Evolutionary conservation across 345 rosid genomes (phyloP).

Genomic region (Citrus sp.): DNA sequence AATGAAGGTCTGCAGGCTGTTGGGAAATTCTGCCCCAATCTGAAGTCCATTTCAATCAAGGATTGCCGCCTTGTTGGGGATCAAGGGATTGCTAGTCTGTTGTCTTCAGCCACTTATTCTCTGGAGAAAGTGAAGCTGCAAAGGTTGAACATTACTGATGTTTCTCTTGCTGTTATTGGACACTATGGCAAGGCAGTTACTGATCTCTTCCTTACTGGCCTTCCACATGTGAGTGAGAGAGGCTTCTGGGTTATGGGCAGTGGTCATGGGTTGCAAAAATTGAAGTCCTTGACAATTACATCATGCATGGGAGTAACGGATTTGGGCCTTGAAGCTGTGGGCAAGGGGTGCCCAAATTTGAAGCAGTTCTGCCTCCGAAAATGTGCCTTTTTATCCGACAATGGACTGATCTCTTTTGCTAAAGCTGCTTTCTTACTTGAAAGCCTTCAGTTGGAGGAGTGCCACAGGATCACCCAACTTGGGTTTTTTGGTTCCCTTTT

Average conservation of each 20-base stretch:
- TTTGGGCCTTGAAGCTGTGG: slow-evolving; percentile 67
- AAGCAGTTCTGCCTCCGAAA: slow-evolving; percentile 52
- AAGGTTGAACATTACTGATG: slow-evolving; percentile 66
- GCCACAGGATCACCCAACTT: slow-evolving; percentile 89
- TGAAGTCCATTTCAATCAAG: slow-evolving; percentile 68
- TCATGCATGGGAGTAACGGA: slow-evolving; percentile 81
- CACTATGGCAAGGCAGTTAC: slow-evolving; percentile 76
- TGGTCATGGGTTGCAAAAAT: slow-evolving; percentile 77
- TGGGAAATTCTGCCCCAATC: slow-evolving; percentile 55
- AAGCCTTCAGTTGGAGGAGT: slow-evolving; percentile 82
- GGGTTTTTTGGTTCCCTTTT: slow-evolving; percentile 77
- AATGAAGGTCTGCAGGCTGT: slow-evolving; percentile 73
- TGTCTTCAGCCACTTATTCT: slow-evolving; percentile 47
- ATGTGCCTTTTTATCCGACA: slow-evolving; percentile 65
- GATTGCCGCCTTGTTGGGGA: slow-evolving; percentile 80
- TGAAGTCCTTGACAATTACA: slow-evolving; percentile 56
- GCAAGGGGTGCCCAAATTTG: slow-evolving; percentile 79
- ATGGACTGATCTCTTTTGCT: slow-evolving; percentile 69
- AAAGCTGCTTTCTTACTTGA: slow-evolving; percentile 65
- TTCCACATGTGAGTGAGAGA: slow-evolving; percentile 62
- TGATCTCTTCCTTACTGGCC: slow-evolving; percentile 61
- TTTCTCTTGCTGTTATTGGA: slow-evolving; percentile 83
- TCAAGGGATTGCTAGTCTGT: slow-evolving; percentile 70
- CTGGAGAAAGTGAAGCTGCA: slow-evolving; percentile 73
- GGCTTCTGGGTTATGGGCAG: slow-evolving; percentile 99